Evolutionary conservation across 2,329 filamentous ascomycete genomes (phyloP).

Genomic region (Talaromyces albobiverticillius): DNA sequence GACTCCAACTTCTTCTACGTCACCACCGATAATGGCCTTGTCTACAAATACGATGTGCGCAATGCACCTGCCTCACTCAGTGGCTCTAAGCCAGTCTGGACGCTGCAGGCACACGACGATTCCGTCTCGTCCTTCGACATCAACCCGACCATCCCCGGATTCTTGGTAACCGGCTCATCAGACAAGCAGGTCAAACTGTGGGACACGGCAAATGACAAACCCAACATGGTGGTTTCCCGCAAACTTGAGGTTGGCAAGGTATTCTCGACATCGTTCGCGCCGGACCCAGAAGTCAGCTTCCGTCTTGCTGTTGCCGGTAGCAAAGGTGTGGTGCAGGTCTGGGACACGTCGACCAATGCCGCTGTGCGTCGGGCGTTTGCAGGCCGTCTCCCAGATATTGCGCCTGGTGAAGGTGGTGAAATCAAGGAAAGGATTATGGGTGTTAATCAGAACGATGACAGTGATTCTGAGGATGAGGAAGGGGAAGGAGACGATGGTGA

Average conservation of each 20-base stretch:
- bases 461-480: constrained; percentile 65
- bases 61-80: constrained; percentile 70
- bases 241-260: constrained; percentile 94
- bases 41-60: constrained; percentile 89
- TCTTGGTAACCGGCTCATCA: constrained; percentile 87
- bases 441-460: constrained; percentile 67
- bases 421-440: constrained; percentile 65
- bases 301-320: constrained; percentile 89
- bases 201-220: constrained; percentile 79
- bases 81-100: constrained; percentile 84
- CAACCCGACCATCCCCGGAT: constrained; percentile 85
- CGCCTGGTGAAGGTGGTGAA: constrained; percentile 51
- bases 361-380: constrained; percentile 84
- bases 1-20: constrained; percentile 92
- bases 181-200: constrained; percentile 96
- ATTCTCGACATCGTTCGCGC: constrained; percentile 86
- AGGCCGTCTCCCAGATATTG: constrained; percentile 60
- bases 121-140: constrained; percentile 90
- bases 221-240: constrained; percentile 84
- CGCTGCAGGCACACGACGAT: constrained; percentile 90
- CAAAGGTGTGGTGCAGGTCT: constrained; percentile 87
- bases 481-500: constrained; percentile 52
- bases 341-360: constrained; percentile 93
- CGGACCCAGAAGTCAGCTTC: constrained; percentile 87
- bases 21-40: constrained; percentile 84